Conservation (phyloP, 2,329 filamentous ascomycete species). For the Bimuria novae-zelandiae region DNA sequence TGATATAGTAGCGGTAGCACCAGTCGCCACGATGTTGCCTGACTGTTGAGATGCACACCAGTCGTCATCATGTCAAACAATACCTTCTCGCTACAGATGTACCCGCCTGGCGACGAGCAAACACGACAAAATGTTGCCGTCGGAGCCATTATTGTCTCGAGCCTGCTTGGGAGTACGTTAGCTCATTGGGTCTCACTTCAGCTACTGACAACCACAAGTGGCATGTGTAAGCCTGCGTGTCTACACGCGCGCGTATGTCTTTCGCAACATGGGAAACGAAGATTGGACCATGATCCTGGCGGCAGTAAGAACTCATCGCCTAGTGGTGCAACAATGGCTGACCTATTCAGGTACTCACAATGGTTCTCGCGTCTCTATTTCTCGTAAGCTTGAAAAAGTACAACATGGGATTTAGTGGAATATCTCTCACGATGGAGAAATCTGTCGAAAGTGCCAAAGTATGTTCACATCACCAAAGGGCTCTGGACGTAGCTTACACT, state of each 20-base stretch:
- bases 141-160: conserved; percentile 22
- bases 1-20: too few relatives aligned
- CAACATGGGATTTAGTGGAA: conserved; percentile 25
- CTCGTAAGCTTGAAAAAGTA: conserved; percentile 18
- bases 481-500: neutral
- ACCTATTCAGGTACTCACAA: conserved; percentile 16
- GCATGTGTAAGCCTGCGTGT: conserved; percentile 26
- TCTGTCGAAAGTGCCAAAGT: conserved; percentile 25
- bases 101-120: conserved; percentile 21
- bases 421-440: conserved; percentile 15
- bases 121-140: conserved; percentile 24
- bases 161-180: conserved; percentile 24
- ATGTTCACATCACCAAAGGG: neutral
- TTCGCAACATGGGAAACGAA: conserved; percentile 31
- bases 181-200: neutral
- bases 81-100: conserved; percentile 14
- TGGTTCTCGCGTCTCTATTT: conserved; percentile 19
- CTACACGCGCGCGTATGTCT: conserved; percentile 30
- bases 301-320: conserved; percentile 18
- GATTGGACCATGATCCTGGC: conserved; percentile 35
- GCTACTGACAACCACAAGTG: conserved; percentile 12
- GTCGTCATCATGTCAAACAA: conserved; percentile 16
- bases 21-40: neutral
- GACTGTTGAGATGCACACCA: neutral
- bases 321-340: neutral